Evolutionary conservation across 306 rosid species (phyloP).

Genomic region (Crataegus laevigata): DNA sequence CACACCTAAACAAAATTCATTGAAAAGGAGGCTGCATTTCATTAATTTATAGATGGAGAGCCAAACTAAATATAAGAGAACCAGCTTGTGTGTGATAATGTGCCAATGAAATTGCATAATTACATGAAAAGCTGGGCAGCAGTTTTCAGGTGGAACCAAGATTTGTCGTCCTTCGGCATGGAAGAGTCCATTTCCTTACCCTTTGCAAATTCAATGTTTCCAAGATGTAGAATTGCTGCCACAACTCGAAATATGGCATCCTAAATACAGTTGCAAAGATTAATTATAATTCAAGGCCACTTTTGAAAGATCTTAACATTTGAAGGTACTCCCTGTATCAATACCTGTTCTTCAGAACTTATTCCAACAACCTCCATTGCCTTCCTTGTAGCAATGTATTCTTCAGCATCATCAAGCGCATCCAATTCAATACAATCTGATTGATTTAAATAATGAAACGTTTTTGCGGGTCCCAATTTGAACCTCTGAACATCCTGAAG

Average conservation of each 20-base stretch:
- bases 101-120: constrained; percentile 21
- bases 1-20: constrained; percentile 65
- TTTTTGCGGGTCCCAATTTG: constrained; percentile 80
- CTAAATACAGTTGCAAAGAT: constrained; percentile 28
- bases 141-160: constrained; percentile 72
- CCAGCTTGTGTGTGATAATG: constrained; percentile 15
- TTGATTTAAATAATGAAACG: constrained; percentile 90
- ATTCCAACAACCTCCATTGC: constrained; percentile 99
- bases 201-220: constrained; percentile 89
- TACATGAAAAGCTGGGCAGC: constrained; percentile 94
- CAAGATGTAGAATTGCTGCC: constrained; percentile 96
- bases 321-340: constrained; percentile 14
- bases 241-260: constrained; percentile 97
- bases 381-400: constrained; percentile 67
- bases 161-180: constrained; percentile 82
- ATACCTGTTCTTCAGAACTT: constrained; percentile 81
- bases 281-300: constrained; percentile 15
- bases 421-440: constrained; percentile 80
- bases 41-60: constrained; percentile 3
- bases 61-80: constrained; percentile 8
- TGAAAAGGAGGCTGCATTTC: background rate
- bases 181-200: constrained; percentile 92
- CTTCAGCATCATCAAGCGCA: constrained; percentile 75
- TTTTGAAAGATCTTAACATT: constrained; percentile 13
- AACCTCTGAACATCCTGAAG: constrained; percentile 68